Percentiles rank a stretch among this genome's conserved stretches.
phyloP scores from a whole-genome alignment of 2,329 filamentous ascomycete genomes.

The Talaromyces sp. region DNA sequence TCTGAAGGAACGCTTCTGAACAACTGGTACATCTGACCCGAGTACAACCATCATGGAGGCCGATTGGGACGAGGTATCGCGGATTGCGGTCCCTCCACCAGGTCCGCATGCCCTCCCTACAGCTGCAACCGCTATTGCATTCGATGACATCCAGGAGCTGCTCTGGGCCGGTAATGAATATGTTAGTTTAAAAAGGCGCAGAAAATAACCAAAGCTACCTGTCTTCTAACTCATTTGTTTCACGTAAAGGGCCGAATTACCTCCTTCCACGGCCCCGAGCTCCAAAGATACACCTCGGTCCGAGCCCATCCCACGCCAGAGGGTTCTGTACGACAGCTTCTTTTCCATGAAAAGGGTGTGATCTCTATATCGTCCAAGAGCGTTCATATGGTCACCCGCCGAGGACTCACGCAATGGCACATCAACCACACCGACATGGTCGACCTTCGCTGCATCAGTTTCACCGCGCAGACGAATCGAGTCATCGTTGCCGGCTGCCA shows the following conservation, averaged over 20 bases:
- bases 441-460: slow-evolving; percentile 90
- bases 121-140: slow-evolving; percentile 72
- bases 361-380: slow-evolving; percentile 77
- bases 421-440: slow-evolving; percentile 72
- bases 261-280: slow-evolving; percentile 79
- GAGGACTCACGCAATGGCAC: slow-evolving; percentile 84
- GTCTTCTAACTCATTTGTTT: slow-evolving; percentile 8
- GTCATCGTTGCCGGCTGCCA: slow-evolving; percentile 85
- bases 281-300: slow-evolving; percentile 87
- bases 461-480: slow-evolving; percentile 78
- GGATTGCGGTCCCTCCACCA: slow-evolving; percentile 73
- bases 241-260: slow-evolving; percentile 70
- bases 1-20: slow-evolving; percentile 3
- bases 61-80: slow-evolving; percentile 62
- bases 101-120: slow-evolving; percentile 64
- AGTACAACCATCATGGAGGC: slow-evolving; percentile 34
- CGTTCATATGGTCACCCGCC: slow-evolving; percentile 80
- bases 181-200: slow-evolving; percentile 47
- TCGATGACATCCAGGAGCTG: slow-evolving; percentile 83
- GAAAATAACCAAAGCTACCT: background rate
- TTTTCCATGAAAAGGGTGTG: slow-evolving; percentile 87
- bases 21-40: slow-evolving; percentile 1
- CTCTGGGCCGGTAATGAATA: slow-evolving; percentile 90
- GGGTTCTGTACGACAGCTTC: slow-evolving; percentile 76
- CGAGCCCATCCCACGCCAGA: slow-evolving; percentile 68